Conservation (phyloP, 2,329 filamentous ascomycete genomes). For the Clarireedia monteithiana region DNA sequence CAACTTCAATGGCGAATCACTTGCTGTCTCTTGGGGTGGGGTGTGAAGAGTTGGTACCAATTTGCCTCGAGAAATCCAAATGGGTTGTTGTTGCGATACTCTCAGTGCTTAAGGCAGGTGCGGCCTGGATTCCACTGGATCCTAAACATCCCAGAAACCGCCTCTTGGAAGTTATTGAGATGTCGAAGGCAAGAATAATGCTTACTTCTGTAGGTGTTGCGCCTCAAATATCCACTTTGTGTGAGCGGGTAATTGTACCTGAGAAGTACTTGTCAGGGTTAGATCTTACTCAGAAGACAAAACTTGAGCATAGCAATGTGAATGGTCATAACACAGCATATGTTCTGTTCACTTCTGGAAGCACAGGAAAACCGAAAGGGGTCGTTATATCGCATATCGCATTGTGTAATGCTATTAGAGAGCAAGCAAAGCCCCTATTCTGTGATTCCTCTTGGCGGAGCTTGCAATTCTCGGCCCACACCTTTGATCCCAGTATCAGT, state of each 20-base stretch:
- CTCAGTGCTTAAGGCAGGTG: constrained; percentile 21
- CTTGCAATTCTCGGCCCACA: neutral
- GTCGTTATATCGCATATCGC: neutral
- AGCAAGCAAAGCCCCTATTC: neutral
- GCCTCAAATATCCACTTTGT: neutral
- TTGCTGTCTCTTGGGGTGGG: constrained; percentile 14
- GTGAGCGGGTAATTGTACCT: neutral
- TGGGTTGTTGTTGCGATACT: constrained; percentile 23
- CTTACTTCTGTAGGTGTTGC: neutral
- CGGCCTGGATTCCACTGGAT: constrained; percentile 25
- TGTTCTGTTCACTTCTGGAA: constrained; percentile 13
- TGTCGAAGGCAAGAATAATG: neutral
- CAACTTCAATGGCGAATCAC: constrained; percentile 14
- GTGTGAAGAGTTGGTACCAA: constrained; percentile 15
- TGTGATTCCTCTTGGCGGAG: neutral
- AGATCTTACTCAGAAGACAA: neutral
- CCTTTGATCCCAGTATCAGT: constrained; percentile 10
- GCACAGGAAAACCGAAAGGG: constrained; percentile 9
- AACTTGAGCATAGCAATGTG: neutral
- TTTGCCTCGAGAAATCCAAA: constrained; percentile 25
- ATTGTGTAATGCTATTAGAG: neutral
- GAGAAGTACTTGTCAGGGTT: neutral
- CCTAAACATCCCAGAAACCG: constrained; percentile 21
- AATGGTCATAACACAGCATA: neutral
- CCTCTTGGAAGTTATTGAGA: constrained; percentile 1